A percentile compares a stretch with the other conserved stretches of the same genome.
Evolutionary conservation across 805 yeast genomes (phyloP).

Genomic region (Saccharomycopsis fibuligera): DNA sequence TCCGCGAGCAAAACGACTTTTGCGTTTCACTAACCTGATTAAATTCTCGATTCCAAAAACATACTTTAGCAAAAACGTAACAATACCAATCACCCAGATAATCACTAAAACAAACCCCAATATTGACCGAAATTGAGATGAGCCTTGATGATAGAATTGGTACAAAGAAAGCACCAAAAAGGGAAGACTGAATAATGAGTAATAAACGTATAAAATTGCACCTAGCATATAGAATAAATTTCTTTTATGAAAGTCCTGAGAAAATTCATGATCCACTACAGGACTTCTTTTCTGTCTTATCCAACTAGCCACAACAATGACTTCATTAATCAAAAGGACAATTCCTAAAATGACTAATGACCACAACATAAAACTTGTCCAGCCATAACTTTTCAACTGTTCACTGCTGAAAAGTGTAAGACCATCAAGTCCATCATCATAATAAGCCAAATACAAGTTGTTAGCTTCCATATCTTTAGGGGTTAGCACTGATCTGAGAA

Average conservation of each 20-base stretch:
- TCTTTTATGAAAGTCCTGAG: conserved; percentile 22
- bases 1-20: neutral
- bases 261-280: neutral
- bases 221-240: conserved; percentile 31
- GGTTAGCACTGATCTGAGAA: conserved; percentile 18
- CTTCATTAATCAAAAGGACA: conserved; percentile 1
- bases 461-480: conserved; percentile 30
- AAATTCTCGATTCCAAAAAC: conserved; percentile 21
- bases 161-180: conserved; percentile 35
- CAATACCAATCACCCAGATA: conserved; percentile 30
- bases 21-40: neutral
- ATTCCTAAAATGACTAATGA: conserved; percentile 9
- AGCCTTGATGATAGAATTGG: conserved; percentile 18
- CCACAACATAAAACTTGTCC: conserved; percentile 40
- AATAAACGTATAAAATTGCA: conserved; percentile 28
- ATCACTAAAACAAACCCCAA: conserved; percentile 32
- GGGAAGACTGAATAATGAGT: conserved; percentile 37
- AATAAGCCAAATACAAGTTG: conserved; percentile 33
- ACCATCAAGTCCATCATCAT: conserved; percentile 35
- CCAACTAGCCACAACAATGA: conserved; percentile 7
- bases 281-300: neutral
- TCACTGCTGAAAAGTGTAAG: conserved; percentile 29
- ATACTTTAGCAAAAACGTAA: conserved; percentile 31
- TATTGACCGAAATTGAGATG: conserved; percentile 10
- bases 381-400: conserved; percentile 24